A percentile compares a stretch with the other conserved stretches of the same genome.
These are phyloP conservation scores for Fomitopsis palustris DNA, from an alignment of 1,284 basidiomycete genomes.

Conservation along the genomic window DNA sequence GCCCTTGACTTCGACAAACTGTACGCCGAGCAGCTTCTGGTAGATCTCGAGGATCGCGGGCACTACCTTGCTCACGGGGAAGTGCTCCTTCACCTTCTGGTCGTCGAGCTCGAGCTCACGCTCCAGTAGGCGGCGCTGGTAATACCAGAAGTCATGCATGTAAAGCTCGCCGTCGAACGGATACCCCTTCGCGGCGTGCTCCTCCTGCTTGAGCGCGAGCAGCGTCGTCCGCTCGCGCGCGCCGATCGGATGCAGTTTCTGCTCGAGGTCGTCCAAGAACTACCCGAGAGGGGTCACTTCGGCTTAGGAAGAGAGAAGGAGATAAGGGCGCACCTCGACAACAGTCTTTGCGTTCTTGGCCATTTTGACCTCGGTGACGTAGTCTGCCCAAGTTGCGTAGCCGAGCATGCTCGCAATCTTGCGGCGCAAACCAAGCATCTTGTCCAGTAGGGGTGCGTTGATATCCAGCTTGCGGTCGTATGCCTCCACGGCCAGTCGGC, in stretches of 20 bases:
- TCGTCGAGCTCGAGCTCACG: slow-evolving; percentile 67
- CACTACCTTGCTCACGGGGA: slow-evolving; percentile 79
- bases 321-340: not conserved
- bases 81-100: slow-evolving; percentile 78
- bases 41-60: slow-evolving; percentile 80
- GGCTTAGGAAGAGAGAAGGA: not conserved
- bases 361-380: slow-evolving; percentile 82
- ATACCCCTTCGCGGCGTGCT: slow-evolving; percentile 54
- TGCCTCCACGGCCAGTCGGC: slow-evolving; percentile 59
- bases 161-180: slow-evolving; percentile 67
- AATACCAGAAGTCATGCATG: slow-evolving; percentile 49
- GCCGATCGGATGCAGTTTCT: slow-evolving; percentile 71
- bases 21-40: slow-evolving; percentile 72
- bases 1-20: slow-evolving; percentile 61
- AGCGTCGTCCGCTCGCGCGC: slow-evolving; percentile 62
- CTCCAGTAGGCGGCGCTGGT: slow-evolving; percentile 71
- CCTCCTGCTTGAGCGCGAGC: slow-evolving; percentile 69
- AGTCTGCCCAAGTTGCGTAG: slow-evolving; percentile 82
- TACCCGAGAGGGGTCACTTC: slow-evolving; percentile 14
- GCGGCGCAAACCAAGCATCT: slow-evolving; percentile 64
- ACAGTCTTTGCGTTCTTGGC: slow-evolving; percentile 53
- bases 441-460: slow-evolving; percentile 68
- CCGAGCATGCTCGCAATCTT: slow-evolving; percentile 63
- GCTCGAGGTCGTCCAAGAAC: slow-evolving; percentile 73
- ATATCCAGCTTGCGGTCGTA: slow-evolving; percentile 64